Percentiles rank a stretch among this genome's conserved stretches.
phyloP scores from a whole-genome alignment of 2,329 filamentous ascomycete species.

The Arthrinium phaeospermum region DNA sequence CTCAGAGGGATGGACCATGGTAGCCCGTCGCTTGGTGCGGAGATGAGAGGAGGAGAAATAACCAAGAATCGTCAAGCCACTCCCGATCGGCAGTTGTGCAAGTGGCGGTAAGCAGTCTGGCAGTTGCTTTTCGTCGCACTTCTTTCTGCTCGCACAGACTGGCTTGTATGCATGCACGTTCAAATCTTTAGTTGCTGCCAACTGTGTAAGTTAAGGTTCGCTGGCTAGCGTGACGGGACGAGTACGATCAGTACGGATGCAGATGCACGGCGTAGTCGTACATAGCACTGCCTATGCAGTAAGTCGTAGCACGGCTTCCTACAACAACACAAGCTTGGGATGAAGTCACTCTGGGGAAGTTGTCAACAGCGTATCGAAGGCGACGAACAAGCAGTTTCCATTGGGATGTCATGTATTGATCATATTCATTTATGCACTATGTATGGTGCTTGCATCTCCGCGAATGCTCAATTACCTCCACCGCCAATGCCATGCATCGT shows the following conservation, averaged over 20 bases:
- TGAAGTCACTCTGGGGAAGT: neutral
- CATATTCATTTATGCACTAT: conserved; percentile 18
- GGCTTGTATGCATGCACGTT: neutral
- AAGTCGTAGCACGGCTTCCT: neutral
- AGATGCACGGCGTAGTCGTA: neutral
- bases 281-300: neutral
- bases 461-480: neutral
- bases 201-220: neutral
- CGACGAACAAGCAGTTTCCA: neutral
- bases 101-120: neutral
- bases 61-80: neutral
- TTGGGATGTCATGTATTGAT: conserved; percentile 9
- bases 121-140: neutral
- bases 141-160: neutral
- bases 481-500: neutral
- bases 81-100: conserved; percentile 11
- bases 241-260: neutral
- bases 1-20: neutral
- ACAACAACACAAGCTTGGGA: neutral
- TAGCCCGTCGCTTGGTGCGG: neutral
- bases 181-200: neutral
- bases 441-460: neutral
- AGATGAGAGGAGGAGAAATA: neutral
- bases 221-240: neutral
- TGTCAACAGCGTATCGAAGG: neutral